Conservation (phyloP, 1,139 yeast species). For the Martiniozyma asiatica region DNA sequence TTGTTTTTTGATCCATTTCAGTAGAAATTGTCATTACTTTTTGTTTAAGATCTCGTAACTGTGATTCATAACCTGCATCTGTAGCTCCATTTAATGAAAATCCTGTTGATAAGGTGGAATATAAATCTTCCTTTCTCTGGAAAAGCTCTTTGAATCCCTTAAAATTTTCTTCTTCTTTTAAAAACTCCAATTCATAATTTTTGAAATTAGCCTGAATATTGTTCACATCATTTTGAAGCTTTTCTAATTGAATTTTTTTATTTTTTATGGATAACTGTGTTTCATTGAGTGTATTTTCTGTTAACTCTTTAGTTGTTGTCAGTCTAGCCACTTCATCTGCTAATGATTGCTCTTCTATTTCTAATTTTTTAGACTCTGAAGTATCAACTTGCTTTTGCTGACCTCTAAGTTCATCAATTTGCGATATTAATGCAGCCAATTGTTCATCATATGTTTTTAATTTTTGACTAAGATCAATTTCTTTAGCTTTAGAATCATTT, state of each 20-base stretch:
- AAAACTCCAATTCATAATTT: constrained; percentile 27
- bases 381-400: constrained; percentile 53
- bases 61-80: constrained; percentile 72
- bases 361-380: constrained; percentile 50
- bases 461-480: constrained; percentile 11
- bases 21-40: constrained; percentile 44
- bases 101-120: constrained; percentile 82
- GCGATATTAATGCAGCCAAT: constrained; percentile 47
- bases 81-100: constrained; percentile 73
- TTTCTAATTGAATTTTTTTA: constrained; percentile 12
- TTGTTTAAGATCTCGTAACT: constrained; percentile 54
- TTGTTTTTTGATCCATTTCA: constrained; percentile 44
- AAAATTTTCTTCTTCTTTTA: constrained; percentile 31
- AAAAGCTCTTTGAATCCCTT: constrained; percentile 36
- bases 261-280: constrained; percentile 10
- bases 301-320: constrained; percentile 49
- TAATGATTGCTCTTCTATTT: constrained; percentile 42
- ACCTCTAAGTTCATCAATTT: constrained; percentile 41
- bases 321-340: constrained; percentile 61
- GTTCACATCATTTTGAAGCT: constrained; percentile 11
- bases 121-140: constrained; percentile 60
- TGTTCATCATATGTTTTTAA: constrained; percentile 25
- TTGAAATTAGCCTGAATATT: constrained; percentile 17
- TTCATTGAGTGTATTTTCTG: constrained; percentile 24
- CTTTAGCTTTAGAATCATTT: constrained; percentile 26